Evolutionary conservation across 768 basidiomycete genomes (phyloP).

Genomic region (Russula virescens): DNA sequence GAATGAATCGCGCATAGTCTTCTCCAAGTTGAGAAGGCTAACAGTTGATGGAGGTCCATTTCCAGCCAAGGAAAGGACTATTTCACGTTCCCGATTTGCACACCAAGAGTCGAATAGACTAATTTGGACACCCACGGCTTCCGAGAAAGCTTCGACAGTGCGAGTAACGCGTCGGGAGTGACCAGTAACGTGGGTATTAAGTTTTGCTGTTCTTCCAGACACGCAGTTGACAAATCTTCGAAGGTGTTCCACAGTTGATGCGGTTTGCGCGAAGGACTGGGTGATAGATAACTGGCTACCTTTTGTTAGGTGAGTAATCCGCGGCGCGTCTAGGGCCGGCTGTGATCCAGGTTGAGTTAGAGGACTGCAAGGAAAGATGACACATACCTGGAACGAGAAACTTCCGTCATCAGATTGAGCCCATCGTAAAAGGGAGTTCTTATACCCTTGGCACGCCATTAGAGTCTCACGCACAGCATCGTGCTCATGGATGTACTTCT

Average conservation of each 20-base stretch:
- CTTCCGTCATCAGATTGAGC: constrained; percentile 26
- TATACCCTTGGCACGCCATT: constrained; percentile 67
- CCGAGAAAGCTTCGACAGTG: constrained; percentile 78
- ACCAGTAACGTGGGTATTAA: constrained; percentile 20
- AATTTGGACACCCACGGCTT: constrained; percentile 60
- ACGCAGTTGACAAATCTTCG: constrained; percentile 53
- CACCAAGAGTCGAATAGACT: constrained; percentile 64
- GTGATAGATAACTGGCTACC: constrained; percentile 62
- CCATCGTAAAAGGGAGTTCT: constrained; percentile 49
- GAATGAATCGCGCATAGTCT: constrained; percentile 51
- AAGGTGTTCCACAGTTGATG: constrained; percentile 57
- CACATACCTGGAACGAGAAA: constrained; percentile 30
- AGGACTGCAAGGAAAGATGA: constrained; percentile 12
- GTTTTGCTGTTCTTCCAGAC: constrained; percentile 32
- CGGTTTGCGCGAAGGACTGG: constrained; percentile 48
- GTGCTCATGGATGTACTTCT: constrained; percentile 70
- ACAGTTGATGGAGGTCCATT: constrained; percentile 42
- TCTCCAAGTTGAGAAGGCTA: constrained; percentile 63
- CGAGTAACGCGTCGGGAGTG: constrained; percentile 35
- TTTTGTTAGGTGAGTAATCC: constrained; percentile 62
- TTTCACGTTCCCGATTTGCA: constrained; percentile 57
- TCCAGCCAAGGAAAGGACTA: constrained; percentile 55
- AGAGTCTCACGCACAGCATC: constrained; percentile 74
- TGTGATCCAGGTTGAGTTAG: constrained; percentile 25
- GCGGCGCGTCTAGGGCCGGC: constrained; percentile 49